These are phyloP conservation scores for Paecilomyces formosus DNA, from an alignment of 2,329 filamentous ascomycete genomes.

Conservation along the genomic window DNA sequence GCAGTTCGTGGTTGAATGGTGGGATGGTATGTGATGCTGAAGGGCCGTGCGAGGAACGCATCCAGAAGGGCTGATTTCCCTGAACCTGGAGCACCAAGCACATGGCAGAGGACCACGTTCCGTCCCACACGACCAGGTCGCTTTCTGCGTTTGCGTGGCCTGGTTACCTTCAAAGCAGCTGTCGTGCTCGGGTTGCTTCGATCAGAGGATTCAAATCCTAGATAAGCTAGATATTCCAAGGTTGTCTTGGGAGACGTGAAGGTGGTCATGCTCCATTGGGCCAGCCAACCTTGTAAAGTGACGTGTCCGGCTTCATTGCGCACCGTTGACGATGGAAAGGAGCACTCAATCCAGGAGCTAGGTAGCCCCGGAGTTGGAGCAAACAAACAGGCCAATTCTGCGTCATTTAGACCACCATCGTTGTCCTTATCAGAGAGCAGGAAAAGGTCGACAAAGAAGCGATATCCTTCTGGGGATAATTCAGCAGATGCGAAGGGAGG, in stretches of 20 bases:
- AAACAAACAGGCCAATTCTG: conserved; percentile 79
- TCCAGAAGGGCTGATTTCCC: conserved; percentile 90
- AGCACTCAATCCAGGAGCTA: conserved; percentile 75
- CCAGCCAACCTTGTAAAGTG: conserved; percentile 93
- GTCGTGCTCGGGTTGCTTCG: conserved; percentile 66
- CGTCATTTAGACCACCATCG: conserved; percentile 82
- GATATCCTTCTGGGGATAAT: conserved; percentile 85
- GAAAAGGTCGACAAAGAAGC: conserved; percentile 96
- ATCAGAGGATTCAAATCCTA: conserved; percentile 81
- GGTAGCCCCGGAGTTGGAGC: conserved; percentile 88
- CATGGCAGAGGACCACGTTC: conserved; percentile 89
- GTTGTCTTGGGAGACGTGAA: conserved; percentile 94
- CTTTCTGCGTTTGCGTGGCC: conserved; percentile 76
- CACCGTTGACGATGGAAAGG: conserved; percentile 88
- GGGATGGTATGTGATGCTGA: conserved; percentile 75
- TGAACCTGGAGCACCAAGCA: conserved; percentile 75
- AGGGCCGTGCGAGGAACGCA: conserved; percentile 82
- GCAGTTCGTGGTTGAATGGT: conserved; percentile 92
- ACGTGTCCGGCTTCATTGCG: conserved; percentile 93
- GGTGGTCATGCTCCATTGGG: conserved; percentile 99
- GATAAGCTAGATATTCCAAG: conserved; percentile 88
- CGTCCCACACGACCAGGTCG: conserved; percentile 80
- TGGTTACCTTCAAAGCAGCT: conserved; percentile 83
- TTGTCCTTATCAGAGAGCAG: conserved; percentile 95
- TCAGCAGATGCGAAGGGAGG: conserved; percentile 88